Conservation (phyloP, 2,329 filamentous ascomycete genomes). For the Penicillium sp. region DNA sequence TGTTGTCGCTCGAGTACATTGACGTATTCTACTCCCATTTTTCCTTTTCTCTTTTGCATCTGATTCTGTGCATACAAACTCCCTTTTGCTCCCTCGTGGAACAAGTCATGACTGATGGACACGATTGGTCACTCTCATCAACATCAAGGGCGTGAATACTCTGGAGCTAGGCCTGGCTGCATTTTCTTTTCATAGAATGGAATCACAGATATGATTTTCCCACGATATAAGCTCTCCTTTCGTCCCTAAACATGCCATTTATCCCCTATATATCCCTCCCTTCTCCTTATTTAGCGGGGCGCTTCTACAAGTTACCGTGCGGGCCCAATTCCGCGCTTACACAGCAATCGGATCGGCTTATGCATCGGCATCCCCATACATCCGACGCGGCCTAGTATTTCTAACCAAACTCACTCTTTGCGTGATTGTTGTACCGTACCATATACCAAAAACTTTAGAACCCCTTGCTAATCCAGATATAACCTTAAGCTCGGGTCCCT, state of each 20-base stretch:
- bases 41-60: not conserved
- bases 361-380: conserved; percentile 23
- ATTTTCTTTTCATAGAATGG: conserved; percentile 27
- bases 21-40: not conserved
- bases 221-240: not conserved
- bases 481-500: not conserved
- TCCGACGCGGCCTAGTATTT: conserved; percentile 13
- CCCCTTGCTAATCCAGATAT: not conserved
- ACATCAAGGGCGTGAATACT: conserved; percentile 12
- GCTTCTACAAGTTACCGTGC: conserved; percentile 20
- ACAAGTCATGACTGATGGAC: conserved; percentile 23
- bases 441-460: not conserved
- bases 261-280: not conserved
- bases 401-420: conserved; percentile 3
- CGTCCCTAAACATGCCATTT: not conserved
- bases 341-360: conserved; percentile 27
- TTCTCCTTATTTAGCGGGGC: not conserved
- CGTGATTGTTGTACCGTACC: conserved; percentile 3
- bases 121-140: not conserved
- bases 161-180: conserved; percentile 15
- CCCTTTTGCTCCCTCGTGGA: not conserved
- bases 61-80: not conserved
- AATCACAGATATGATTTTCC: not conserved
- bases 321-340: conserved; percentile 35
- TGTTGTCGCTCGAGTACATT: conserved; percentile 3